Conservation (phyloP, 495 filamentous ascomycete genomes). For the Neurospora terricola region DNA sequence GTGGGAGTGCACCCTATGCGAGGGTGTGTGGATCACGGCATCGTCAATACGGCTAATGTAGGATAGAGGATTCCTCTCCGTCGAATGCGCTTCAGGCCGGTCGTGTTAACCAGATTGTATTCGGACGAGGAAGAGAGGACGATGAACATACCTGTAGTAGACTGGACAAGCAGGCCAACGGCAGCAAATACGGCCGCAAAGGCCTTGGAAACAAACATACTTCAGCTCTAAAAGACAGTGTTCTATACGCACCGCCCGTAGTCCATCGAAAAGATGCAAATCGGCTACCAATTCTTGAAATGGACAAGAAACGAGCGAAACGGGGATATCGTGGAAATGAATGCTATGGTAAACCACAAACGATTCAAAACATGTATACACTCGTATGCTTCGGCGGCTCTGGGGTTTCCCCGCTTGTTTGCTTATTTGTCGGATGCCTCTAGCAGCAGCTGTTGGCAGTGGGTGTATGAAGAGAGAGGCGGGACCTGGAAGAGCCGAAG, state of each 20-base stretch:
- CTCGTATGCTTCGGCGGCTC: neutral
- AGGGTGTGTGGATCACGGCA: constrained; percentile 65
- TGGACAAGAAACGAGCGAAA: neutral
- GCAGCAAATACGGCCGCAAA: constrained; percentile 24
- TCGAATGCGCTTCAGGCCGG: constrained; percentile 51
- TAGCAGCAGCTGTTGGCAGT: neutral
- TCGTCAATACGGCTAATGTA: constrained; percentile 66
- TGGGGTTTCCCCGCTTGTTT: neutral
- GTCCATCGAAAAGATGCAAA: neutral
- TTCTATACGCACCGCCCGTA: neutral
- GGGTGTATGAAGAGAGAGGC: neutral
- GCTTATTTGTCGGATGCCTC: neutral
- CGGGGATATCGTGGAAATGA: neutral
- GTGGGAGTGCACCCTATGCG: constrained; percentile 65
- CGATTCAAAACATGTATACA: neutral
- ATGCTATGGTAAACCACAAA: neutral
- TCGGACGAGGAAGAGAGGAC: neutral
- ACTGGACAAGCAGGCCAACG: constrained; percentile 19
- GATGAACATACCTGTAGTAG: constrained; percentile 19
- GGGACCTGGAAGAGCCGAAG: neutral
- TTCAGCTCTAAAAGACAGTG: constrained; percentile 3
- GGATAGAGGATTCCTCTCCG: constrained; percentile 63
- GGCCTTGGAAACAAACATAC: constrained; percentile 26
- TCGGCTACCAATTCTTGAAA: neutral
- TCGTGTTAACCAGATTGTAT: constrained; percentile 1